Base-by-base conservation (phyloP, 495 filamentous ascomycete genomes). In the Lichina pygmaea region DNA sequence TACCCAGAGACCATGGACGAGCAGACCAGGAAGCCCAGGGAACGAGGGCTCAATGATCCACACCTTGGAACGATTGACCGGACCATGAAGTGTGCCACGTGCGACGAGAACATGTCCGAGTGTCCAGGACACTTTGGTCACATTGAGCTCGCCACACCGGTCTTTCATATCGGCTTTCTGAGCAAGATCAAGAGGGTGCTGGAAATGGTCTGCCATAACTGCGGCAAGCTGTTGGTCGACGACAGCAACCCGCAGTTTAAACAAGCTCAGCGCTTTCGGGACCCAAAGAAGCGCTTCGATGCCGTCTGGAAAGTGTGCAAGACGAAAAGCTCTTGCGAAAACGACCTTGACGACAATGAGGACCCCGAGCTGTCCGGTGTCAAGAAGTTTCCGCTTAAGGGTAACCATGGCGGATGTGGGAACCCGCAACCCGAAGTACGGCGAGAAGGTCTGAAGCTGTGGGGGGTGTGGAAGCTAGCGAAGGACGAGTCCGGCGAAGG, bases 1-100 rank as follows among this genome's bases (percentile, higher is more conserved):
- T 93, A 94, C 54, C 85, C 89, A 1, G 89, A 99, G 68, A 95
- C 89, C 8, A 93, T 95, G 91, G 89, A 99, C 53, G 91, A 95
- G 59, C 77, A 78, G 53, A 75, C 80, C 47, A 77, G 79, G 48
- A 75, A 78, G 50, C 89, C 89, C 39, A 78, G 91, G 50, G 77
- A 84, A 30, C 73, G 76, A 54, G 89, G 89, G 51, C 64, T 94
- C 45, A 94, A 94, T 56, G 89, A 99, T 57, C 83, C 86, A 15
- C 79, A 78, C 49, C 73, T 99, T 12, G 89, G 89, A 43, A 89
- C 89, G 30, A 86, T 95, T 57, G 91, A 99, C 54, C 74, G 86
- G 42, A 77, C 82, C 51, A 85, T 78, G 63, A 85, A 82, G 55
- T 99, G 89, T 62, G 81, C 75, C 52, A 99, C 89, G 41, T 99